Conservation (phyloP, 495 filamentous ascomycete species). For the Lasiosphaeria miniovina region DNA sequence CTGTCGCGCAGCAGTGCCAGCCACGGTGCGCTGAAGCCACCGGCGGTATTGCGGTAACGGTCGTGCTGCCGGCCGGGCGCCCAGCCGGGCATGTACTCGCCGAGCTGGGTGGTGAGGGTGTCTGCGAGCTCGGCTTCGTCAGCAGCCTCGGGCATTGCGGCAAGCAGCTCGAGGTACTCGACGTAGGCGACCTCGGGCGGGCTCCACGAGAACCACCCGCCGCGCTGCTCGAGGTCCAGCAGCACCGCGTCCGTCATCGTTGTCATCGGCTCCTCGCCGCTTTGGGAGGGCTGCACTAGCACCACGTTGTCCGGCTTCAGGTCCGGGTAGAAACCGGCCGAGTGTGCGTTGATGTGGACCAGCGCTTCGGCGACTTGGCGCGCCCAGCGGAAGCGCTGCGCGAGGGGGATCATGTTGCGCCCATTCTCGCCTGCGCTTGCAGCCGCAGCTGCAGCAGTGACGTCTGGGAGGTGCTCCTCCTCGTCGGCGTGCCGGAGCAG, state of each 20-base stretch:
- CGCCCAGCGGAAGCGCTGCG: slow-evolving; percentile 28
- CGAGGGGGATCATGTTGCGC: slow-evolving; percentile 1
- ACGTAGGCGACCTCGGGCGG: slow-evolving; percentile 35
- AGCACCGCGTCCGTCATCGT: slow-evolving; percentile 22
- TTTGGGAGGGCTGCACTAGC: slow-evolving; percentile 4
- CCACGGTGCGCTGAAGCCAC: slow-evolving; percentile 27
- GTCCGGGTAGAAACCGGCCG: slow-evolving; percentile 35
- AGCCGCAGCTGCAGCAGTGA: not conserved
- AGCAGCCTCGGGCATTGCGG: not conserved
- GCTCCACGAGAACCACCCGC: slow-evolving; percentile 31
- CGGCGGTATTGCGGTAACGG: slow-evolving; percentile 20
- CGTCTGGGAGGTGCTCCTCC: not conserved
- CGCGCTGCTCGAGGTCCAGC: slow-evolving; percentile 36
- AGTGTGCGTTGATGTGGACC: slow-evolving; percentile 29
- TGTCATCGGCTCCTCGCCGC: no score
- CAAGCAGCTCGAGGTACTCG: slow-evolving; percentile 29
- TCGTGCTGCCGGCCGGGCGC: slow-evolving; percentile 3
- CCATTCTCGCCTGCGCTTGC: not conserved
- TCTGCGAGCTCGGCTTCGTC: not conserved
- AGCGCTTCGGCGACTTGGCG: slow-evolving; percentile 29
- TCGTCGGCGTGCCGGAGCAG: slow-evolving; percentile 11
- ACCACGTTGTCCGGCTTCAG: slow-evolving; percentile 39
- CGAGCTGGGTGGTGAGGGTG: not conserved
- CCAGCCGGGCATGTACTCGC: slow-evolving; percentile 15
- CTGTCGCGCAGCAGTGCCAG: slow-evolving; percentile 10